Evolutionary conservation across 1,284 basidiomycete genomes (phyloP).

Genomic region (Cryptococcus wingfieldii): DNA sequence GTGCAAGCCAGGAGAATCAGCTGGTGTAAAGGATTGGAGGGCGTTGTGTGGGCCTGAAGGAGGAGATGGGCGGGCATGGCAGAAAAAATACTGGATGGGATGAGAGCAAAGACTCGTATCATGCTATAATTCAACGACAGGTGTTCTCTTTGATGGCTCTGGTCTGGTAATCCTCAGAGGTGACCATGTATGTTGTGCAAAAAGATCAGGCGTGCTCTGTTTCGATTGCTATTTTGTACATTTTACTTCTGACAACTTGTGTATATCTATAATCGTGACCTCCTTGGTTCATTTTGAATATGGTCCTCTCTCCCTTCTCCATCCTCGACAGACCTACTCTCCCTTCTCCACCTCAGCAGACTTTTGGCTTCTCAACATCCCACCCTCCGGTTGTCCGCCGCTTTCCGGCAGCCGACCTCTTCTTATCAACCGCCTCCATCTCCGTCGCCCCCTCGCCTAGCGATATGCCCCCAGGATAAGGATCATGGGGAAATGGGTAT

Average conservation of each 20-base stretch:
- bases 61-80: constrained; percentile 1
- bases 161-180: background rate
- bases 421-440: background rate
- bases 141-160: background rate
- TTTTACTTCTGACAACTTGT: too few species aligned
- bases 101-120: background rate
- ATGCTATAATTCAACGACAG: background rate
- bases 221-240: background rate
- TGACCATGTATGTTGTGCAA: background rate
- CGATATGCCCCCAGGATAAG: too few species aligned
- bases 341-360: too few species aligned
- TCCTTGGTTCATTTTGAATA: too few species aligned
- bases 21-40: constrained; percentile 7
- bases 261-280: too few species aligned
- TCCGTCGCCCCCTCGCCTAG: background rate
- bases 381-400: too few species aligned
- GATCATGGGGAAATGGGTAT: too few species aligned
- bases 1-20: background rate
- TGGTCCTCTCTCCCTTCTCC: too few species aligned
- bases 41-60: background rate
- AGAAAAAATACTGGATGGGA: constrained; percentile 11
- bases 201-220: background rate
- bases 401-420: background rate
- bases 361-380: too few species aligned
- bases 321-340: too few species aligned